A percentile compares a stretch with the other conserved stretches of the same genome.
Conservation (phyloP, 1,284 basidiomycete species). For the Irpex lacteus region DNA sequence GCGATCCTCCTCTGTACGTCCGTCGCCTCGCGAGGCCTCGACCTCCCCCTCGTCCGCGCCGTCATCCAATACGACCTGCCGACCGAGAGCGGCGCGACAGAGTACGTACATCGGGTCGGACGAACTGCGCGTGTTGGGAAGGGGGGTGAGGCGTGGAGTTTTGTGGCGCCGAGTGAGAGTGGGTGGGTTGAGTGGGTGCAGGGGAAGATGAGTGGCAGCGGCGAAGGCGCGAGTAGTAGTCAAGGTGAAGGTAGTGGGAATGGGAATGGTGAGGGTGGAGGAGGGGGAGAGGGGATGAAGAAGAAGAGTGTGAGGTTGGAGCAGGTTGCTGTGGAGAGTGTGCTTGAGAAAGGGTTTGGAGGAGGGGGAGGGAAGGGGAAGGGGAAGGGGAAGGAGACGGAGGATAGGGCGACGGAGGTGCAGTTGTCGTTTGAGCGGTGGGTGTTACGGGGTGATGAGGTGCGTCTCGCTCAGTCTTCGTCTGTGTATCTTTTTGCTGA, state of each 20-base stretch:
- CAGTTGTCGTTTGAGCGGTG: slow-evolving; percentile 95
- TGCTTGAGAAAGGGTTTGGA: slow-evolving; percentile 84
- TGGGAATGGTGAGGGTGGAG: slow-evolving; percentile 16
- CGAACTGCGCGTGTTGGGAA: slow-evolving; percentile 95
- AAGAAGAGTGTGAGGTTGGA: slow-evolving; percentile 51
- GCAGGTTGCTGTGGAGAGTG: slow-evolving; percentile 63
- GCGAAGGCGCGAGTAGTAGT: slow-evolving; percentile 1
- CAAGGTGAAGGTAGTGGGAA: too few species aligned
- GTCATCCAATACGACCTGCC: slow-evolving; percentile 98
- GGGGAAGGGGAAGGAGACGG: slow-evolving; percentile 72
- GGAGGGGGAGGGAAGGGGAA: slow-evolving; percentile 26
- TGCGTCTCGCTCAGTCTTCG: slow-evolving; percentile 46
- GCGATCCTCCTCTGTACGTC: slow-evolving; percentile 93
- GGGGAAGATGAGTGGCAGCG: slow-evolving; percentile 57
- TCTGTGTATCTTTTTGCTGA: too few species aligned
- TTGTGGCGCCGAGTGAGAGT: slow-evolving; percentile 83
- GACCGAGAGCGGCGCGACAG: slow-evolving; percentile 94
- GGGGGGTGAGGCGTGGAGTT: slow-evolving; percentile 88
- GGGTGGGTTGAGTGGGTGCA: slow-evolving; percentile 91
- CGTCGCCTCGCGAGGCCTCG: slow-evolving; percentile 96
- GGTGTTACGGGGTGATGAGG: slow-evolving; percentile 77
- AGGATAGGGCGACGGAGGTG: slow-evolving; percentile 92
- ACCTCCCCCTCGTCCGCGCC: slow-evolving; percentile 90
- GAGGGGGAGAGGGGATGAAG: too few species aligned
- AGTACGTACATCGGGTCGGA: slow-evolving; percentile 97